Base-by-base conservation (phyloP, 2,329 filamentous ascomycete species). In the Rugonectria rugulosa region DNA sequence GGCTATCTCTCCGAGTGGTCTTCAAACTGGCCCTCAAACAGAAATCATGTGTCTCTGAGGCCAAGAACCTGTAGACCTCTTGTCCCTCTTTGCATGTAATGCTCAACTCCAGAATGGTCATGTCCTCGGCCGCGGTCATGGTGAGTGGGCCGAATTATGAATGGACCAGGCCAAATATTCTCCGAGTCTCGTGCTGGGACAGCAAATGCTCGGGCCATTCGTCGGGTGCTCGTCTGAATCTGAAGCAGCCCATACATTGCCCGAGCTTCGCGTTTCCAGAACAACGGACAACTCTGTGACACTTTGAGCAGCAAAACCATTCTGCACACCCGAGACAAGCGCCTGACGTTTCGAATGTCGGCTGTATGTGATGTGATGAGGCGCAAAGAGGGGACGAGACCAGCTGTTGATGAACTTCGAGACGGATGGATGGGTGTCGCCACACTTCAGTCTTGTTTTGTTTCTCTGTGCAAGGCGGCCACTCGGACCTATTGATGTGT, bases 221-320 rank as follows among this genome's bases (percentile, higher is more conserved):
- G 31, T 20, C 11, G 23, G 17, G 15, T 44, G 38, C 17, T 40
- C 37, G 34, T 38, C 24, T 19, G 19, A n/a, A 32, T 15, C 44
- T 32, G 52, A 50, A 31, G 45, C 38, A 43, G 11, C 27, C 21
- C 51, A 34, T 14, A 5, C 24, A 37, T 24, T 50, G 31, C 43
- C 44, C 23, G 37, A 55, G 44, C 38, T 38, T 48, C 34, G 31
- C 45, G 45, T 49, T 55, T 50, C 52, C 50, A 31, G 34, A 55
- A 49, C 52, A 48, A 48, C 44, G 17, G 38, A 14, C 31, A 38
- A 15, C 17, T 55, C 23, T 50, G 45, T 27, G 15, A 49, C 52
- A 50, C 24, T 34, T 14, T 37, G 20, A 23, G 17, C 20, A 19
- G 20, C 21, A 19, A 40, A 19, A 12, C 42, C 23, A 29, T 34